These are phyloP conservation scores for Exophiala mesophila DNA, from an alignment of 2,329 filamentous ascomycete genomes.

Conservation along the genomic window DNA sequence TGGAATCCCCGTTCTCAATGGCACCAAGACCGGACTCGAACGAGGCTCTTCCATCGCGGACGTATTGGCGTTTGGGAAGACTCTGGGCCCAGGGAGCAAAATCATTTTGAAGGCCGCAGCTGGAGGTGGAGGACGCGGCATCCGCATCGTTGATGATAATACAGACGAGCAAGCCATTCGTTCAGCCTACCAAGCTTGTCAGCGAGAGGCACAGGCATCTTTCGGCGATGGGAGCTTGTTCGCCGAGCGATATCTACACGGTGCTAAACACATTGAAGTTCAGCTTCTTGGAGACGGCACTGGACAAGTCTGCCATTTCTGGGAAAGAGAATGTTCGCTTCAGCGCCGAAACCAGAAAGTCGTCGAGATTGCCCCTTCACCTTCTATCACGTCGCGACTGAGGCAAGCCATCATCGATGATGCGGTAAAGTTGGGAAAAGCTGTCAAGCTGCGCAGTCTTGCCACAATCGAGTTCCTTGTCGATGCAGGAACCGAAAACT, in stretches of 20 bases:
- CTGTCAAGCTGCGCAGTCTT: constrained; percentile 96
- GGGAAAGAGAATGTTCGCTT: constrained; percentile 98
- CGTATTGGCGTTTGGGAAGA: constrained; percentile 67
- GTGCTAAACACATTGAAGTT: constrained; percentile 98
- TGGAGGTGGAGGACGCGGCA: constrained; percentile 94
- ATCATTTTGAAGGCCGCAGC: constrained; percentile 99
- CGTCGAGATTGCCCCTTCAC: constrained; percentile 93
- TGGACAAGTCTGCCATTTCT: constrained; percentile 94
- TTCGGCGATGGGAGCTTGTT: constrained; percentile 99
- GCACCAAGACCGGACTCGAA: constrained; percentile 78
- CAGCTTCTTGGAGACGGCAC: constrained; percentile 96
- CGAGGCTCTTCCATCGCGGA: constrained; percentile 94
- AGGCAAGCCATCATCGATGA: constrained; percentile 83
- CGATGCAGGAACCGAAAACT: constrained; percentile 92
- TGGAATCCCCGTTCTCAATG: constrained; percentile 90
- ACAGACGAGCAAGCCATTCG: constrained; percentile 64
- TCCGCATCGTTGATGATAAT: constrained; percentile 93
- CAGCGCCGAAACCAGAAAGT: constrained; percentile 99
- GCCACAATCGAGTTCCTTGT: constrained; percentile 98
- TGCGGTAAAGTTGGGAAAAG: constrained; percentile 88
- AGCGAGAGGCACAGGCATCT: constrained; percentile 92
- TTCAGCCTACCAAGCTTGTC: constrained; percentile 79
- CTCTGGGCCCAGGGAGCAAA: constrained; percentile 45
- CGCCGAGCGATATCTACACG: constrained; percentile 96
- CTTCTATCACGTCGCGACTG: constrained; percentile 78